Base-by-base conservation (phyloP, 768 basidiomycete species). In the Termitomyces sp. region DNA sequence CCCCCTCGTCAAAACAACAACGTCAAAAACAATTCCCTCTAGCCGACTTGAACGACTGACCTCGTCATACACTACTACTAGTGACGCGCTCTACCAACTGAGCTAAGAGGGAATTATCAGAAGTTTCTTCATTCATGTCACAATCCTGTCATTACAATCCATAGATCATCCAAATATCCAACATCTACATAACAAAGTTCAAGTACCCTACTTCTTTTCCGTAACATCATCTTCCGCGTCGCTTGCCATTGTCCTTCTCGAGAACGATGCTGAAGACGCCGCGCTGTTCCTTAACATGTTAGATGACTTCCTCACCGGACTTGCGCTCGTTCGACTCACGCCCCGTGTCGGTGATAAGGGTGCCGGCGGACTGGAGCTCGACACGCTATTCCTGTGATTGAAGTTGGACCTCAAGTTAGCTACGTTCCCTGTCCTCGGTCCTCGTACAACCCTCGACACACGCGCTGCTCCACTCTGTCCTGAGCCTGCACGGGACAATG, bases 201-300 rank as follows among this genome's bases (percentile, higher is more conserved):
- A 9, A 9, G 10, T 40, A 29, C 16, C 41, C 15, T 53, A 65
- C 43, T 62, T 63, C 56, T 33, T 66, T 5, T 64, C 79, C 23
- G 87, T 74, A 54, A 88, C 72, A 60, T 87, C 82, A 58, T 91
- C 90, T 66, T 92, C 90, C 33, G 89, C 89, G 64, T 91, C 89
- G 64, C 87, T 89, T 39, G 86, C 88, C 85, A 88, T 87, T 46
- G 89, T 90, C 67, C 88, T 79, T 64, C 88, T 80, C 50, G 88
- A 85, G 52, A 85, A 76, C 29, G 78, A 56, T 16, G 49, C 23
- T 25, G 53, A 46, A 27, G 44, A 36, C 18, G 43, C 76, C 35
- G 77, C 73, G 29, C 74, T 70, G 58, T 80, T 71, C n/a, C 81
- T 79, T 6, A 80, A 64, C 35, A 79, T 73, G 58, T 75, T 82